phyloP scores from a whole-genome alignment of 345 rosid species.

The Citrus mangshanensis region DNA sequence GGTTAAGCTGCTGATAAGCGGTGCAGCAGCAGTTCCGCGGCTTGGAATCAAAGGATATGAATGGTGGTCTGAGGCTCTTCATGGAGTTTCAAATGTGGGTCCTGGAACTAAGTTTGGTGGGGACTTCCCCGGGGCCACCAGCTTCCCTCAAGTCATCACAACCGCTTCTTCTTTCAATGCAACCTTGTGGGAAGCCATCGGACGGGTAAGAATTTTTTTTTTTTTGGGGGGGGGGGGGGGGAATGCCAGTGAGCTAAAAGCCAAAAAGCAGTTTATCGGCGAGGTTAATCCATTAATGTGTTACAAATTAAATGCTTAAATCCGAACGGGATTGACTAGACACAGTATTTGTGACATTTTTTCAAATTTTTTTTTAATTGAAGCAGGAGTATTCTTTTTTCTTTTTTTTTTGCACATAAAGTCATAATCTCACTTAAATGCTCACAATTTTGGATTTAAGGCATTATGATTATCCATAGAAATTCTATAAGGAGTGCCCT shows the following conservation, averaged over 20 bases:
- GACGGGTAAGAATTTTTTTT: slow-evolving; percentile 46
- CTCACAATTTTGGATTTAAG: not conserved
- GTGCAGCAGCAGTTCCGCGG: slow-evolving; percentile 68
- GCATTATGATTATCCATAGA: not conserved
- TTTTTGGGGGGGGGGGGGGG: too few relatives aligned
- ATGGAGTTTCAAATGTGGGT: slow-evolving; percentile 83
- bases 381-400: too few relatives aligned
- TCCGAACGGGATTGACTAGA: too few relatives aligned
- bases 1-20: slow-evolving; percentile 54
- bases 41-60: slow-evolving; percentile 75
- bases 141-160: slow-evolving; percentile 90
- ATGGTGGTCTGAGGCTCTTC: slow-evolving; percentile 99
- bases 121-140: slow-evolving; percentile 69
- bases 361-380: too few relatives aligned
- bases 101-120: slow-evolving; percentile 70
- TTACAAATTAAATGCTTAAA: too few relatives aligned
- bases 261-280: too few relatives aligned
- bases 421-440: not conserved
- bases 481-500: not conserved
- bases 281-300: too few relatives aligned
- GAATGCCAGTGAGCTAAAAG: too few relatives aligned
- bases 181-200: slow-evolving; percentile 80
- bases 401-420: too few relatives aligned
- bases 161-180: slow-evolving; percentile 86
- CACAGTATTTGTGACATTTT: too few relatives aligned